Conservation (phyloP, 306 rosid species). For the Canavalia ensiformis region DNA sequence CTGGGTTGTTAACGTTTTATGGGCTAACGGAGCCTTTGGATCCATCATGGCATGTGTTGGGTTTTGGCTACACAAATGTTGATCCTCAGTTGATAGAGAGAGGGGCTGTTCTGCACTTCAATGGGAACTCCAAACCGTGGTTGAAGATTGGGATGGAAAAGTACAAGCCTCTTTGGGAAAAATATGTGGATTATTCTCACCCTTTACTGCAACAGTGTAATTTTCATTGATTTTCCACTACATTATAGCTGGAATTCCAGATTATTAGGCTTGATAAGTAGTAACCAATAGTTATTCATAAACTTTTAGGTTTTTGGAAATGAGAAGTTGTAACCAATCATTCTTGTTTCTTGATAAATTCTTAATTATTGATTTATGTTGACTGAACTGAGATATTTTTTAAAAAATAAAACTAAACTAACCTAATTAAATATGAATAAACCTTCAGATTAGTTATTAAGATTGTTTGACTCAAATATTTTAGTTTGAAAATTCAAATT, state of each 20-base stretch:
- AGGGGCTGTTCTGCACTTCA: constrained; percentile 88
- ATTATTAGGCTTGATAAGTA: neutral
- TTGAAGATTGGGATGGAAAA: constrained; percentile 91
- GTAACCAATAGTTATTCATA: no score
- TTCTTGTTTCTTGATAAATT: no score
- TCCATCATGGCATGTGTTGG: constrained; percentile 84
- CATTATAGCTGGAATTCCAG: constrained; percentile 58
- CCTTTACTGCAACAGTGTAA: constrained; percentile 77
- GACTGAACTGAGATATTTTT: no score
- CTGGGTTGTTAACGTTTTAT: constrained; percentile 86
- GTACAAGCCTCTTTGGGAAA: constrained; percentile 93
- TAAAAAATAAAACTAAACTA: no score
- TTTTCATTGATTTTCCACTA: constrained; percentile 63
- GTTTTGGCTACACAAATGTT: constrained; percentile 86
- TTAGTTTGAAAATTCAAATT: no score
- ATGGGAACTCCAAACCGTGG: constrained; percentile 96
- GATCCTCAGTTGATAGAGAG: constrained; percentile 77
- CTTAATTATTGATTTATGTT: no score
- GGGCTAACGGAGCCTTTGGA: constrained; percentile 90
- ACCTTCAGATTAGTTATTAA: no score
- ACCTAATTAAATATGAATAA: no score
- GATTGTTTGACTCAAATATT: no score
- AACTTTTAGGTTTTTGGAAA: no score
- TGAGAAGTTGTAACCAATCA: no score
- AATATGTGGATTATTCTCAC: constrained; percentile 75